These are phyloP conservation scores for Leishmania braziliensis DNA, from an alignment of 208 protist species.

Conservation along the genomic window DNA sequence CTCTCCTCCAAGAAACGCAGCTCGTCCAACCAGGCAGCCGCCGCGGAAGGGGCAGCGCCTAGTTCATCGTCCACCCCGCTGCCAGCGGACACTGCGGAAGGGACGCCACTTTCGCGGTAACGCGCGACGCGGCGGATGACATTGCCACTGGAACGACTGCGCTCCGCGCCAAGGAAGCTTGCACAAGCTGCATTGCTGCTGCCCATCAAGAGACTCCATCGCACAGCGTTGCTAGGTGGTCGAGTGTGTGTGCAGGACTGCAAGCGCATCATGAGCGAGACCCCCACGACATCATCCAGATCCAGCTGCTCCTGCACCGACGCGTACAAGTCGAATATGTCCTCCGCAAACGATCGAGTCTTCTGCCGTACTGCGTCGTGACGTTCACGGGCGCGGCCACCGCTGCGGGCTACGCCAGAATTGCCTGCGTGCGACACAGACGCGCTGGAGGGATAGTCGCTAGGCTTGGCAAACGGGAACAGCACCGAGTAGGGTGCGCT, in stretches of 20 bases:
- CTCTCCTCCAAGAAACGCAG: constrained; percentile 22
- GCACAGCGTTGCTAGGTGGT: not conserved
- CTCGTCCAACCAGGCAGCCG: constrained; percentile 12
- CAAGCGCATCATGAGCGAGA: constrained; percentile 19
- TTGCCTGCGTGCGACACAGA: not conserved
- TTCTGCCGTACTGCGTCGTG: constrained; percentile 22
- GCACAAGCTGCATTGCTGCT: not conserved
- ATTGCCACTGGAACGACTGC: not conserved
- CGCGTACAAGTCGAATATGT: constrained; percentile 23
- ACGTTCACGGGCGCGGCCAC: constrained; percentile 25
- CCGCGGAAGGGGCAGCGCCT: not conserved
- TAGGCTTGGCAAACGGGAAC: constrained; percentile 41
- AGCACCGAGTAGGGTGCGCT: constrained; percentile 45
- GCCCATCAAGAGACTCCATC: too few relatives aligned
- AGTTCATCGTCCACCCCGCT: not conserved
- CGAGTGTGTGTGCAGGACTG: not conserved
- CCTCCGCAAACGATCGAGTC: constrained; percentile 10
- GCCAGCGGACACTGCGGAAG: too few relatives aligned
- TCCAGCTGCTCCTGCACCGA: constrained; percentile 24
- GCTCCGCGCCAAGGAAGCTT: not conserved
- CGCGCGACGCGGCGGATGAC: not conserved
- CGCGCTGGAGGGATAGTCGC: constrained; percentile 6
- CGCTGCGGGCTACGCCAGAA: not conserved
- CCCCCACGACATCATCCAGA: constrained; percentile 27
- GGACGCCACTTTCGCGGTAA: not conserved